Conservation (phyloP, 768 basidiomycete species). For the Myochromella boudieri region DNA sequence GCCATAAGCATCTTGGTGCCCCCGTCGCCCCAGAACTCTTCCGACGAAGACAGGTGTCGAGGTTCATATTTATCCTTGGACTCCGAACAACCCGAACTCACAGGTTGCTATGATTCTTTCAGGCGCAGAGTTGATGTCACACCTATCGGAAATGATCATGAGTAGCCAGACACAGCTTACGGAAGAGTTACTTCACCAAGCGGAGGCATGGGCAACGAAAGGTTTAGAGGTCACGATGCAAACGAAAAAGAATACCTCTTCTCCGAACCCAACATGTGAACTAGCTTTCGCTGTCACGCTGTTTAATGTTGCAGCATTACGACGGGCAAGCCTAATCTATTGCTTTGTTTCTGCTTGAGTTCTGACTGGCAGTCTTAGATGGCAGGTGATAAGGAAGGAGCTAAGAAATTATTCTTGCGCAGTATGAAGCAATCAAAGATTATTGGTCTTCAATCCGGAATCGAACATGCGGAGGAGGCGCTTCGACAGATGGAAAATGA, state of each 20-base stretch:
- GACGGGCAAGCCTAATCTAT: conserved; percentile 35
- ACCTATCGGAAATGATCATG: conserved; percentile 43
- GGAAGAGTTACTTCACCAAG: conserved; percentile 38
- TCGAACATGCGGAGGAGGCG: conserved; percentile 29
- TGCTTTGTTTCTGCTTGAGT: neutral
- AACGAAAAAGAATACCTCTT: conserved; percentile 23
- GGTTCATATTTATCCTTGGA: conserved; percentile 35
- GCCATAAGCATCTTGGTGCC: conserved; percentile 63
- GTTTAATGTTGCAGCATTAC: conserved; percentile 61
- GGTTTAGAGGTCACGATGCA: conserved; percentile 35
- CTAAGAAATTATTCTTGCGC: conserved; percentile 29
- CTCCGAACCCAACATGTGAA: conserved; percentile 43
- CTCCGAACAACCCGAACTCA: neutral
- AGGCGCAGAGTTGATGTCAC: conserved; percentile 50
- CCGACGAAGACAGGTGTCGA: conserved; percentile 56
- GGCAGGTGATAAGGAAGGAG: conserved; percentile 34
- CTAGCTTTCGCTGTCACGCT: conserved; percentile 54
- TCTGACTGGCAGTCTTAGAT: conserved; percentile 26
- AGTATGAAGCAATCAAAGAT: conserved; percentile 36
- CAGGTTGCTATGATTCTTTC: conserved; percentile 1
- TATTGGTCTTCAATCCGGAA: conserved; percentile 34
- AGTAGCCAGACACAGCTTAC: conserved; percentile 25
- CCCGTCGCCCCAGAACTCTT: conserved; percentile 32
- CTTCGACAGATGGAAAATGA: conserved; percentile 14
- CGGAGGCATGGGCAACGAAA: conserved; percentile 63